Evolutionary conservation across 2,329 filamentous ascomycete species (phyloP).

Genomic region (Aspergillus quadrilineatus): DNA sequence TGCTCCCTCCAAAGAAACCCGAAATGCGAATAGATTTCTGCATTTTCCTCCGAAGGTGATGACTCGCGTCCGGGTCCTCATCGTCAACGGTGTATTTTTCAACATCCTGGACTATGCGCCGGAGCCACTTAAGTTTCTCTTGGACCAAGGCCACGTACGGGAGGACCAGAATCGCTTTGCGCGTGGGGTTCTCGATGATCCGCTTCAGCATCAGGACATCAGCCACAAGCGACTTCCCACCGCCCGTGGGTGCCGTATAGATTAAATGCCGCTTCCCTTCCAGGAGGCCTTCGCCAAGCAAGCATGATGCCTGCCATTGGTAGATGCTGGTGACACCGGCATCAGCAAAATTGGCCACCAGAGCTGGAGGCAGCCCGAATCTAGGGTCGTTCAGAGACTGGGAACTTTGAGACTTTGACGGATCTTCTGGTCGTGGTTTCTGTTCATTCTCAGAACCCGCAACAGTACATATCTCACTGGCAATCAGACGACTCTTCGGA

Average conservation of each 20-base stretch:
- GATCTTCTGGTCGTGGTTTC: constrained; percentile 52
- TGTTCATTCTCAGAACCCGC: constrained; percentile 20
- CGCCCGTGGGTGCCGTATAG: constrained; percentile 77
- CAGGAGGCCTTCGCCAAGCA: constrained; percentile 66
- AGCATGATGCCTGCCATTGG: constrained; percentile 74
- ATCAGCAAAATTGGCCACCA: constrained; percentile 64
- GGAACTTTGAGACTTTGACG: constrained; percentile 44
- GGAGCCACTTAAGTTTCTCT: constrained; percentile 74
- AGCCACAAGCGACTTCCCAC: constrained; percentile 74
- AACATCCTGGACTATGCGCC: constrained; percentile 64
- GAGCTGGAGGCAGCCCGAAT: constrained; percentile 61
- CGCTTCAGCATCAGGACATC: constrained; percentile 71
- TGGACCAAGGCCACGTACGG: constrained; percentile 79
- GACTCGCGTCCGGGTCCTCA: constrained; percentile 37
- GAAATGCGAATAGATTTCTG: constrained; percentile 64
- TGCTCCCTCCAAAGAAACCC: constrained; percentile 74
- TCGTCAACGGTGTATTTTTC: constrained; percentile 39
- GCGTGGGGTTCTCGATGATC: constrained; percentile 61
- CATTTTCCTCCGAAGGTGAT: constrained; percentile 56
- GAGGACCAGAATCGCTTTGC: constrained; percentile 70
- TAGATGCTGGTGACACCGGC: constrained; percentile 74
- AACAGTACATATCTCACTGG: constrained; percentile 36
- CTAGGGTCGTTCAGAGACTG: constrained; percentile 62
- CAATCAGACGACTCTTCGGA: constrained; percentile 39
- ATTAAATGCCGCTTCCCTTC: constrained; percentile 67